Evolutionary conservation across 345 rosid genomes (phyloP).

Genomic region (Camelina neglecta): DNA sequence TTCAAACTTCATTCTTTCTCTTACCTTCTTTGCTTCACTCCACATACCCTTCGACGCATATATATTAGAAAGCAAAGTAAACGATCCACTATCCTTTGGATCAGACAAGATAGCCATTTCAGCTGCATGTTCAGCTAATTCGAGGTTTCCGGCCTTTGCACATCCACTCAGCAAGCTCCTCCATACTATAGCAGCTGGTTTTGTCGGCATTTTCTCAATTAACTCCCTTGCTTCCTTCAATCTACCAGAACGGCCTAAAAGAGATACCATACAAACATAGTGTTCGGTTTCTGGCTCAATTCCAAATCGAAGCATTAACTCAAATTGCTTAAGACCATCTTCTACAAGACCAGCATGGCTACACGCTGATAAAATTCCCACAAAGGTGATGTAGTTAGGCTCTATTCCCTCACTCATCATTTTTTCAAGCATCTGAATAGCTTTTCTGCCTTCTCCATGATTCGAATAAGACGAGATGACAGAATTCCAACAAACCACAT

Average conservation of each 20-base stretch:
- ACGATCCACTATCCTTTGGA: slow-evolving; percentile 70
- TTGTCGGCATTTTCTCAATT: slow-evolving; percentile 58
- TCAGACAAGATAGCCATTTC: slow-evolving; percentile 66
- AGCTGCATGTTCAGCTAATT: slow-evolving; percentile 69
- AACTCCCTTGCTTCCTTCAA: slow-evolving; percentile 65
- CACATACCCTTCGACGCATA: slow-evolving; percentile 78
- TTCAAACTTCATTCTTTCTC: slow-evolving; percentile 64
- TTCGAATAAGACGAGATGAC: slow-evolving; percentile 69
- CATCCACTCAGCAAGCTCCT: slow-evolving; percentile 76
- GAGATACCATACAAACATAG: slow-evolving; percentile 71
- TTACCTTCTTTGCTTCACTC: slow-evolving; percentile 63
- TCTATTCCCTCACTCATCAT: slow-evolving; percentile 61
- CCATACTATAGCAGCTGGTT: slow-evolving; percentile 64
- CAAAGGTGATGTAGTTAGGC: slow-evolving; percentile 71
- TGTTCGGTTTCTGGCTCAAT: slow-evolving; percentile 71
- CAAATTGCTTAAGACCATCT: slow-evolving; percentile 57
- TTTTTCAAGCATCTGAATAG: slow-evolving; percentile 57
- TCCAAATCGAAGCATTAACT: slow-evolving; percentile 58
- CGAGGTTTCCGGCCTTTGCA: slow-evolving; percentile 52
- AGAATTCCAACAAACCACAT: slow-evolving; percentile 73
- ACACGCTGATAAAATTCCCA: slow-evolving; percentile 80
- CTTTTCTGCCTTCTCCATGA: slow-evolving; percentile 67
- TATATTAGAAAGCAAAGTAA: slow-evolving; percentile 63
- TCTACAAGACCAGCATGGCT: slow-evolving; percentile 71
- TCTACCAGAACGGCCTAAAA: slow-evolving; percentile 69